These are phyloP conservation scores for Atkinsonella hypoxylon DNA, from an alignment of 2,329 filamentous ascomycete species.

Conservation along the genomic window DNA sequence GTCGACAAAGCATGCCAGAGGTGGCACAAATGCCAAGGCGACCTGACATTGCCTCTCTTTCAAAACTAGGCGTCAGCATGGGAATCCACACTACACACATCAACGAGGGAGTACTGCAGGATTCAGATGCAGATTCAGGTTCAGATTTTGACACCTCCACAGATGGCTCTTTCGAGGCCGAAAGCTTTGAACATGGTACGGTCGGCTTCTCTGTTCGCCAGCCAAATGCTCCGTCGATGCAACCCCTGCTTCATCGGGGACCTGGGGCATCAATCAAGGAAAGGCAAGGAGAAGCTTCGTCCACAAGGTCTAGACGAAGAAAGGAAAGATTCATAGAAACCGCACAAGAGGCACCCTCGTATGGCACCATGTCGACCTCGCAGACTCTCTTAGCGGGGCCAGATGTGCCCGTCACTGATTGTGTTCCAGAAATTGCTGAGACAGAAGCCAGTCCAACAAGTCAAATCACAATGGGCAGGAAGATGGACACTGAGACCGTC, in stretches of 20 bases:
- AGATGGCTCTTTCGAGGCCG: constrained; percentile 18
- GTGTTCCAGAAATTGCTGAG: constrained; percentile 6
- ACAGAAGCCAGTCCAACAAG: constrained; percentile 1
- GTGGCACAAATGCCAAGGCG: constrained; percentile 50
- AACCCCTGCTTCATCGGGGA: constrained; percentile 11
- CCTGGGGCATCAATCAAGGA: neutral
- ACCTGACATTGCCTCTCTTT: constrained; percentile 38
- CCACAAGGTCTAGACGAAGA: constrained; percentile 9
- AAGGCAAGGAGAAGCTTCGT: constrained; percentile 7
- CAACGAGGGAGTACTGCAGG: constrained; percentile 45
- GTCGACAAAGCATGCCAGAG: constrained; percentile 41
- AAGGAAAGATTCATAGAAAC: constrained; percentile 7
- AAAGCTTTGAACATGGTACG: constrained; percentile 14
- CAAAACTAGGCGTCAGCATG: constrained; percentile 51
- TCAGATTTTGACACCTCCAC: constrained; percentile 21
- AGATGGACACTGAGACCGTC: constrained; percentile 10
- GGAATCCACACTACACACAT: constrained; percentile 68
- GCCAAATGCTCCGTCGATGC: constrained; percentile 8
- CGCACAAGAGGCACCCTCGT: constrained; percentile 14
- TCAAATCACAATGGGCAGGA: neutral
- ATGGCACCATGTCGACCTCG: constrained; percentile 21
- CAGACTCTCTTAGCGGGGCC: constrained; percentile 7
- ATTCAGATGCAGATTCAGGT: constrained; percentile 21
- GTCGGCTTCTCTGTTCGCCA: constrained; percentile 16
- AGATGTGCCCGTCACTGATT: constrained; percentile 5